Percentiles rank a stretch among this genome's conserved stretches.
phyloP scores from a whole-genome alignment of 805 yeast genomes.

The Myxozyma kluyveri region DNA sequence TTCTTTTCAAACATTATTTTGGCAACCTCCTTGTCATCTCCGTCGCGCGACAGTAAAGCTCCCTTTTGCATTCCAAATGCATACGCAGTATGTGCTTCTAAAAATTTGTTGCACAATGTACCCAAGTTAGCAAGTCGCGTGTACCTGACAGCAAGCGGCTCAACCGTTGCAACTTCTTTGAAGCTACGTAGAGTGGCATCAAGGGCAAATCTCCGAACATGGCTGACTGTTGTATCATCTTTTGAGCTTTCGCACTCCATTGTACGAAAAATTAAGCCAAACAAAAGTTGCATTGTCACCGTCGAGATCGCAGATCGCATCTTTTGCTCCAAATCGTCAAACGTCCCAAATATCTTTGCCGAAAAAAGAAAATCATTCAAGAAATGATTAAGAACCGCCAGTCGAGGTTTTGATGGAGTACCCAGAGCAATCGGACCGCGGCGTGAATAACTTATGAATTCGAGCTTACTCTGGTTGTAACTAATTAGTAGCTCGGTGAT shows the following conservation, averaged over 20 bases:
- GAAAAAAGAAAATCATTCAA: constrained; percentile 70
- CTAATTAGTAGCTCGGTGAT: constrained; percentile 72
- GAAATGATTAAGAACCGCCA: constrained; percentile 73
- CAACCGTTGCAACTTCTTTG: constrained; percentile 48
- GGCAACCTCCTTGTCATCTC: constrained; percentile 64
- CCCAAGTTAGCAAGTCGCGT: constrained; percentile 54
- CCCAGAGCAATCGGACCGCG: constrained; percentile 8
- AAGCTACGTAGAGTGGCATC: constrained; percentile 65
- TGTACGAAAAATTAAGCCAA: constrained; percentile 61
- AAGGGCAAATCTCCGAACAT: constrained; percentile 68
- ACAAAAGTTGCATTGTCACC: constrained; percentile 59
- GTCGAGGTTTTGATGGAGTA: constrained; percentile 55
- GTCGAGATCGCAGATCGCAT: constrained; percentile 54
- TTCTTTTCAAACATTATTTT: constrained; percentile 67
- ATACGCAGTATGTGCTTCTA: constrained; percentile 34
- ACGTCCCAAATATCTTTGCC: constrained; percentile 41
- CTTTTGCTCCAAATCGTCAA: constrained; percentile 38
- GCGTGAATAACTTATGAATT: constrained; percentile 73
- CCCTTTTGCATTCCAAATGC: constrained; percentile 5
- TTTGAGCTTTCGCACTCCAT: constrained; percentile 43
- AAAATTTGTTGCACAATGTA: constrained; percentile 43
- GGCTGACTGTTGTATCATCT: constrained; percentile 66
- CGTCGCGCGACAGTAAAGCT: constrained; percentile 8
- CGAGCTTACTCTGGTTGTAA: constrained; percentile 76
- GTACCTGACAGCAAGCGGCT: constrained; percentile 48